phyloP scores from a whole-genome alignment of 441 rosid genomes.

The Metrosideros polymorpha region DNA sequence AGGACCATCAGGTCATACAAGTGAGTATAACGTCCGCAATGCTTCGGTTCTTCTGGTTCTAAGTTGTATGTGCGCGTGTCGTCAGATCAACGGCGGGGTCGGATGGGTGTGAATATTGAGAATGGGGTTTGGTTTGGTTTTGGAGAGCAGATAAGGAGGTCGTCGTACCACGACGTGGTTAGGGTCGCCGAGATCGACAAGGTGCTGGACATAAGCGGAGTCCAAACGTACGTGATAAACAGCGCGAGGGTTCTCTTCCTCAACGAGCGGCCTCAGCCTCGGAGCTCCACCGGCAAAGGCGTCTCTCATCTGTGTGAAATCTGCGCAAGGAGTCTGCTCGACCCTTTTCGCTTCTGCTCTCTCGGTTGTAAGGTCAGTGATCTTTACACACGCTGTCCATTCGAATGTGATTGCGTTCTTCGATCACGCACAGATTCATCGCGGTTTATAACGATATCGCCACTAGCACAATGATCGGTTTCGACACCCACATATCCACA shows the following conservation, averaged over 20 bases:
- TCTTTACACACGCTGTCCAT: background rate
- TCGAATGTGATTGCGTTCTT: background rate
- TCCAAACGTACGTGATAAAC: conserved; percentile 83
- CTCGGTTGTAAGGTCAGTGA: conserved; percentile 81
- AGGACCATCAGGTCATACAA: conserved; percentile 65
- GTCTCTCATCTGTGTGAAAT: conserved; percentile 52
- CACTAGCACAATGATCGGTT: background rate
- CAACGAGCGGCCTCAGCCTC: conserved; percentile 77
- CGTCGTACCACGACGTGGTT: conserved; percentile 84
- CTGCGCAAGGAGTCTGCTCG: conserved; percentile 66
- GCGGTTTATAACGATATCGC: background rate
- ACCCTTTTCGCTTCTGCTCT: conserved; percentile 84
- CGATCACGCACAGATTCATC: background rate
- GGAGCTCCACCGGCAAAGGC: conserved; percentile 28
- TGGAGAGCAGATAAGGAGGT: conserved; percentile 57
- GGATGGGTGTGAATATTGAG: background rate
- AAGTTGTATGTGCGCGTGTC: background rate
- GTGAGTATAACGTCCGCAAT: conserved; percentile 13
- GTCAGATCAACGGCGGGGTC: no score
- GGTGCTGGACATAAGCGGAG: conserved; percentile 55
- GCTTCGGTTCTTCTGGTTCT: background rate
- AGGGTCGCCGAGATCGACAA: conserved; percentile 65
- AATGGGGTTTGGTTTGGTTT: background rate
- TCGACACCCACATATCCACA: background rate
- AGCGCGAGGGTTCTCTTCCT: conserved; percentile 73